Percentiles rank a stretch among this genome's conserved stretches.
phyloP scores from a whole-genome alignment of 345 rosid species.

The Turritis glabra region DNA sequence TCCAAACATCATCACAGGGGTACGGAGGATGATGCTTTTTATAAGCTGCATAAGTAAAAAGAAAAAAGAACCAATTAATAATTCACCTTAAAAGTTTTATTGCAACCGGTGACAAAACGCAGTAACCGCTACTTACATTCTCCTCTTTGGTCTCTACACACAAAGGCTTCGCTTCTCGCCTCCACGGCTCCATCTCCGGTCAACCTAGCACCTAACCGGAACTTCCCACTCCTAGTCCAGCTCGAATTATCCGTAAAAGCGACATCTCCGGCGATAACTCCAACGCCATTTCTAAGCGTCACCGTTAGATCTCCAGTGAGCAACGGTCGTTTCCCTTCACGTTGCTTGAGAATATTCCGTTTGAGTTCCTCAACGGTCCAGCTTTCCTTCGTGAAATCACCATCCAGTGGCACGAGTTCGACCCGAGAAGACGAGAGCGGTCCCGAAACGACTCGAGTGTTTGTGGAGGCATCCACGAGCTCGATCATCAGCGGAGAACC shows the following conservation, averaged over 20 bases:
- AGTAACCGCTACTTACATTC: conserved; percentile 56
- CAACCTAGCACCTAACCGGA: conserved; percentile 69
- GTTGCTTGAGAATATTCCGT: conserved; percentile 49
- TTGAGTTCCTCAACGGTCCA: conserved; percentile 54
- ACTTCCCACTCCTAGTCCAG: conserved; percentile 72
- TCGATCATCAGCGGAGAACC: conserved; percentile 47
- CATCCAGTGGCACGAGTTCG: conserved; percentile 63
- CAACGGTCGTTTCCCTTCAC: conserved; percentile 72
- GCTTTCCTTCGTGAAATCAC: conserved; percentile 57
- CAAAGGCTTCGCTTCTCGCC: conserved; percentile 65
- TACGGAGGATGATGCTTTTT: conserved; percentile 75
- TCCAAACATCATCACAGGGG: conserved; percentile 70
- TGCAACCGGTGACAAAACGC: conserved; percentile 1
- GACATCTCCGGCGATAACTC: conserved; percentile 40
- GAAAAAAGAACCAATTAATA: background rate
- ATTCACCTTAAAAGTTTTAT: background rate
- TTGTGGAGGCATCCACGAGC: conserved; percentile 49
- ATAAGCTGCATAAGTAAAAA: conserved; percentile 46
- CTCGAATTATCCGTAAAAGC: conserved; percentile 78
- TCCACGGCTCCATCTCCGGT: conserved; percentile 50
- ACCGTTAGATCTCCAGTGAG: conserved; percentile 60
- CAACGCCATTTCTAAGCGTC: conserved; percentile 53
- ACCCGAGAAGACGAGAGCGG: conserved; percentile 53
- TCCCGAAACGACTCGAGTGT: conserved; percentile 42
- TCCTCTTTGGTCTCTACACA: conserved; percentile 85